Base-by-base conservation (phyloP, 148 eudicot genomes). In the Fallopia convolvulus region DNA sequence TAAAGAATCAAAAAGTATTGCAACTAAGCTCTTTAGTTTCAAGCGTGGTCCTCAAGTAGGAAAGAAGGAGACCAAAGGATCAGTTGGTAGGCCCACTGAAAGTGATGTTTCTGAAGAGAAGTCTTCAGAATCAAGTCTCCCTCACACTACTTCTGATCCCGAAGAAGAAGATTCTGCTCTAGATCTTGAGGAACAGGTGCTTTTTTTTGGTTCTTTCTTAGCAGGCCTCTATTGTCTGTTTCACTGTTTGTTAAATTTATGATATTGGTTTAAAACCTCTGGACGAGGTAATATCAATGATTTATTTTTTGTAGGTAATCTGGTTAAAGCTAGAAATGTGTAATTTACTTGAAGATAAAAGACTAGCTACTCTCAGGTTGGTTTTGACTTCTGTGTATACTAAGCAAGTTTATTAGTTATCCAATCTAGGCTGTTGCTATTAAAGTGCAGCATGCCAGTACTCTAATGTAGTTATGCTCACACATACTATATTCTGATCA, bases 301-400 rank as follows among this genome's bases (percentile, higher is more conserved):
- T 81, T 77, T 81, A 58, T 82, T 79, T 23, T 66, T 52, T 79
- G 83, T 88, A 94, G 98, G 93, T 92, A 53, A 83, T 89, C 70
- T 89, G 93, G 93, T 83, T 92, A 81, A 94, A 89, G 86, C 91
- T 83, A 60, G 92, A 94, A 85, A 82, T 90, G 71, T 90, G 92
- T 83, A 87, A 81, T 74, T 66, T 89, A 85, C 88, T 94, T 82
- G 97, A 94, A 85, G 98, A 94, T 77, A 94, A 89, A 87, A 86
- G 93, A 82, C 65, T 83, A 61, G 94, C 98, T 55, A 77, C 79
- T 60, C 85, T 94, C 76, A 93, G 98, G 98, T 93, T 80, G 72
- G 87, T 83, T 32, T 65, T 65, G 14, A 21, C 23, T 60, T 33
- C 9, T 23, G 9, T 56, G 26, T 60, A 21, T 60, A 60, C 70